Evolutionary conservation across 257 asterid genomes (phyloP), one percentile per base, ranked within the genome.

Genomic region (Paraleonurus japonicus): DNA sequence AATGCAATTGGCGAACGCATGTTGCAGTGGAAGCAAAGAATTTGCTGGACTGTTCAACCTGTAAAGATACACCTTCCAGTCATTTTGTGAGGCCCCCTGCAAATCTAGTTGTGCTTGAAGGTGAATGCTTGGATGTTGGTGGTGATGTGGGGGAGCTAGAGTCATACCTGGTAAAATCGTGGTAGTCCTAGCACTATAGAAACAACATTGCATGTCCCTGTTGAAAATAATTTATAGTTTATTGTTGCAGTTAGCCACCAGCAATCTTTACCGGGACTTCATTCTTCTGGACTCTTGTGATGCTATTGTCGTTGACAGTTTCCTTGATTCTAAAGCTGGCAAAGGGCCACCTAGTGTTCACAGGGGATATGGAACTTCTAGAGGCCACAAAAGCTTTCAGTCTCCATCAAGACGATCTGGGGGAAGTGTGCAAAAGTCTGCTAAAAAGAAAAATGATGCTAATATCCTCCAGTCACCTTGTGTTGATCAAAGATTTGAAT

Each of bases 101-200:
- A 61, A 94, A 94, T 78, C 82, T 94, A 48, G 99, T 91, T 23
- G 96, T 94, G 65, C 96, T 92, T 61, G 99, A 94, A 86, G 95
- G 98, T 65, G 99, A 94, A 82, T 91, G 98, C 87, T 84, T 94
- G 70, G 98, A 94, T 77, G 79, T 85, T 73, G 76, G 71, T 71
- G 86, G 89, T 30, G 96, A 89, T 74, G 81, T 87, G 58, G 98
- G 98, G 69, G 99, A 94, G 77, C 88, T 94, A n/a, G 98, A 94
- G 83, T 85, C 96, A 33, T 94, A 91, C 83, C 90, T 89, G 96
- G 99, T 94, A 89, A 32, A 65, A 64, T 16, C 50, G 15, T 57
- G 60, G 62, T 63, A 61, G 37, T 57, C 67, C 37, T 67, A n/a
- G 48, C 22, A 11, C 23, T 73, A 15, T 55, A 59, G 59, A 32